phyloP scores from a whole-genome alignment of 306 rosid species.

The Calophaca sinica region DNA sequence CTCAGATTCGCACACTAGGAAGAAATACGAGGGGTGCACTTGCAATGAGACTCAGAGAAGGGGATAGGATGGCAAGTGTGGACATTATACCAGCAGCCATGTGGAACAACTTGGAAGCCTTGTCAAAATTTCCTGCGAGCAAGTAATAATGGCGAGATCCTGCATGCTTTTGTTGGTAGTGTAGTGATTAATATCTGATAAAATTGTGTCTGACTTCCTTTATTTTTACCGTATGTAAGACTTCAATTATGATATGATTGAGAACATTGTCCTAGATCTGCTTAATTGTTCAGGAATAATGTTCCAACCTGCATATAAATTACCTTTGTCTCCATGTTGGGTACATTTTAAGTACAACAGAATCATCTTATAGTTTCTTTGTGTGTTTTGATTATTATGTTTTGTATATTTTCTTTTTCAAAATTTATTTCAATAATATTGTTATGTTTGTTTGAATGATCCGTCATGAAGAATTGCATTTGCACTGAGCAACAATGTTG shows the following conservation, averaged over 20 bases:
- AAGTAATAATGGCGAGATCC: slow-evolving; percentile 54
- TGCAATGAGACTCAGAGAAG: slow-evolving; percentile 87
- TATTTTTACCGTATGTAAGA: neutral
- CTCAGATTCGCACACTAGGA: slow-evolving; percentile 83
- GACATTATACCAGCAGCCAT: slow-evolving; percentile 86
- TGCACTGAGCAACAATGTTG: neutral
- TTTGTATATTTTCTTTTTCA: neutral
- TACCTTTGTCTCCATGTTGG: slow-evolving; percentile 1
- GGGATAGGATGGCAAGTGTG: slow-evolving; percentile 92
- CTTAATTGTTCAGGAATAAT: slow-evolving; percentile 17
- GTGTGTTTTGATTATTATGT: neutral
- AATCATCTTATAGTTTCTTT: slow-evolving; percentile 6
- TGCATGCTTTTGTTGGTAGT: slow-evolving; percentile 33
- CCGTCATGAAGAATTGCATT: slow-evolving; percentile 13
- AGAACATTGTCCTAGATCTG: slow-evolving; percentile 26
- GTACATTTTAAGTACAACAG: neutral
- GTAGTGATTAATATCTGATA: slow-evolving; percentile 7
- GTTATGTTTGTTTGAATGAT: slow-evolving; percentile 22
- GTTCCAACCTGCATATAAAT: slow-evolving; percentile 14
- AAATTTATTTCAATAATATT: slow-evolving; percentile 25
- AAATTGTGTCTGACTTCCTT: slow-evolving; percentile 22
- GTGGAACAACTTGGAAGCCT: slow-evolving; percentile 68
- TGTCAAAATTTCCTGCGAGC: slow-evolving; percentile 53
- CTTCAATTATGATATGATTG: slow-evolving; percentile 18
- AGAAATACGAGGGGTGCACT: slow-evolving; percentile 89